Conservation (phyloP, 208 protist genomes). For the Acanthamoeba healyi region DNA sequence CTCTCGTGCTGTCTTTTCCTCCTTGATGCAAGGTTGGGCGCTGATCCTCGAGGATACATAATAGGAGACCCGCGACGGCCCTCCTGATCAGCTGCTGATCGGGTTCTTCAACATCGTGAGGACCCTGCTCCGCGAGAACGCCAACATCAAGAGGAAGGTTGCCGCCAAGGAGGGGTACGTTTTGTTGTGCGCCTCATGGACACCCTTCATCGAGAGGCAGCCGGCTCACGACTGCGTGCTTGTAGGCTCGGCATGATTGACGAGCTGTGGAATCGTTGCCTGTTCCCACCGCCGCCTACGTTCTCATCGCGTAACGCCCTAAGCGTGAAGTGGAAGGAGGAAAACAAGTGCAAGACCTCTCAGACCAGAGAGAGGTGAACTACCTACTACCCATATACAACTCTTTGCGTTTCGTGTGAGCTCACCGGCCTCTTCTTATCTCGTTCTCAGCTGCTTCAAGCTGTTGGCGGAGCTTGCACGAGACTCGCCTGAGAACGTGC, state of each 20-base stretch:
- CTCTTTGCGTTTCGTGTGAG: not conserved
- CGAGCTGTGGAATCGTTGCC: conserved; percentile 50
- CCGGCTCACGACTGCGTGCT: too few species aligned
- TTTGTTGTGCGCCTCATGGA: too few species aligned
- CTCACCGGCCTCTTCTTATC: not conserved
- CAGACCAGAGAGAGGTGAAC: conserved; percentile 9
- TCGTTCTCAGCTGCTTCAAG: conserved; percentile 7
- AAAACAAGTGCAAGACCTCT: conserved; percentile 68
- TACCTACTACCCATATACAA: not conserved
- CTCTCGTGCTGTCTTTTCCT: not conserved
- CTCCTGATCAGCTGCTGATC: conserved; percentile 34
- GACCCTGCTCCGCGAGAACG: not conserved
- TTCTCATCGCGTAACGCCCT: not conserved
- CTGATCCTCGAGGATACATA: too few species aligned
- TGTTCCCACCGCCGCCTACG: conserved; percentile 36
- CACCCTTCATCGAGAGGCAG: too few species aligned
- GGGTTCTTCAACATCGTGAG: conserved; percentile 5
- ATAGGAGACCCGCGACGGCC: not conserved
- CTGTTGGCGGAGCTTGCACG: conserved; percentile 6
- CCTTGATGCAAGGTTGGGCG: too few species aligned
- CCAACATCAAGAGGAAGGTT: not conserved
- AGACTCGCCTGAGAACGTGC: conserved; percentile 25
- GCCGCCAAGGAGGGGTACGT: conserved; percentile 40
- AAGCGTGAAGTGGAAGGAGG: conserved; percentile 53
- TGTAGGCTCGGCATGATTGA: conserved; percentile 53